Evolutionary conservation across 202 grass and related monocot genomes (phyloP).

Genomic region (Elaeis oleifera): DNA sequence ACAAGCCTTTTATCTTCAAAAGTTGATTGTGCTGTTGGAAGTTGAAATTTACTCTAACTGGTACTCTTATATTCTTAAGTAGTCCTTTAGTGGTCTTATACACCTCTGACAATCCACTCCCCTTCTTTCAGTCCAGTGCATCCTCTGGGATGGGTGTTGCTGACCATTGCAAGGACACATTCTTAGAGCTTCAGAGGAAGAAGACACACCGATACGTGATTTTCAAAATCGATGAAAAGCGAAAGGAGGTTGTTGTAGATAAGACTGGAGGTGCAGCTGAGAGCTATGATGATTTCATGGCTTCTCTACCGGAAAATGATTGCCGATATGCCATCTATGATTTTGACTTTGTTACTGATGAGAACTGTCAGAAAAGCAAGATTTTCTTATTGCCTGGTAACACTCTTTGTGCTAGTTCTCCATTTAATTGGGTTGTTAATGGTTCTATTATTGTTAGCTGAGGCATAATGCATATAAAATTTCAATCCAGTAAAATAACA

Average conservation of each 20-base stretch:
- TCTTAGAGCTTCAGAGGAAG: slow-evolving; percentile 13
- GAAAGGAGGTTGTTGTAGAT: slow-evolving; percentile 12
- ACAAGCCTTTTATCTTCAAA: no score
- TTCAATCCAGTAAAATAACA: no score
- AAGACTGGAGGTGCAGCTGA: slow-evolving; percentile 8
- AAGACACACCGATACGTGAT: slow-evolving; percentile 1
- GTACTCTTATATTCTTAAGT: no score
- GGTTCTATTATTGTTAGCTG: not conserved
- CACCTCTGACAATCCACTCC: no score
- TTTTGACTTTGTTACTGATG: slow-evolving; percentile 18
- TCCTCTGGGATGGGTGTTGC: slow-evolving; percentile 7
- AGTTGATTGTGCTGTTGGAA: no score
- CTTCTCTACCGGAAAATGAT: slow-evolving; percentile 17
- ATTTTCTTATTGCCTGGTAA: slow-evolving; percentile 15
- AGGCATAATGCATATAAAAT: no score
- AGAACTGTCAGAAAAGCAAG: slow-evolving; percentile 17
- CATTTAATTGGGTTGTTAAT: not conserved
- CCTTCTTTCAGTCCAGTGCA: no score
- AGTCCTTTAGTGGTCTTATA: no score
- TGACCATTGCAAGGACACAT: slow-evolving; percentile 8
- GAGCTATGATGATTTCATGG: slow-evolving; percentile 15
- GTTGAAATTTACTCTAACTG: no score
- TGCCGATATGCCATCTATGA: slow-evolving; percentile 10
- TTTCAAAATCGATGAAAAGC: slow-evolving; percentile 13
- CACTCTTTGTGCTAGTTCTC: not conserved